These are phyloP conservation scores for Diaporthe eres DNA, from an alignment of 2,329 filamentous ascomycete species.

Conservation along the genomic window DNA sequence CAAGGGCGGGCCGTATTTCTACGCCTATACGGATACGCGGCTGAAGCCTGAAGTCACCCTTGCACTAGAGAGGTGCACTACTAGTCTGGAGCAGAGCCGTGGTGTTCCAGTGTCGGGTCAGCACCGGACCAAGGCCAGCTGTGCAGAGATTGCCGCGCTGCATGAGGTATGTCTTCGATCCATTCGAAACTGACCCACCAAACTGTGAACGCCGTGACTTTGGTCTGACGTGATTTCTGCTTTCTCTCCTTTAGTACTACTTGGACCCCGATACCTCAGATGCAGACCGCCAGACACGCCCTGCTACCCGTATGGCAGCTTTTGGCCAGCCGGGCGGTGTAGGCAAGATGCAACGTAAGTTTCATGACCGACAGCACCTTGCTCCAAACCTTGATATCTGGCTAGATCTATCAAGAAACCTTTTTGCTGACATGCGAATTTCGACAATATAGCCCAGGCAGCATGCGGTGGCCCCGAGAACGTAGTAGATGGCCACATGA, in stretches of 20 bases:
- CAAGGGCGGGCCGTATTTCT: slow-evolving; percentile 18
- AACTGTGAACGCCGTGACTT: not conserved
- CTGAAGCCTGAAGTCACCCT: slow-evolving; percentile 11
- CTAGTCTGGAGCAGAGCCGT: not conserved
- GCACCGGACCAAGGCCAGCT: slow-evolving; percentile 2
- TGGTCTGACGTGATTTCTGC: not conserved
- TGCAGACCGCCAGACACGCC: not conserved
- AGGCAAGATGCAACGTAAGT: slow-evolving; percentile 24
- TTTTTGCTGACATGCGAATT: not conserved
- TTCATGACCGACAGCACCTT: not conserved
- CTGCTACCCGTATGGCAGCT: not conserved
- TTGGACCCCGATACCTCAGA: slow-evolving; percentile 16
- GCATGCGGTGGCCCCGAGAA: slow-evolving; percentile 2
- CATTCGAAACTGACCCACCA: not conserved
- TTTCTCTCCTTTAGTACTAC: not conserved
- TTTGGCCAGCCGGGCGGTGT: slow-evolving; percentile 6
- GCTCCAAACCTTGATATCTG: not conserved
- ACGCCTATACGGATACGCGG: not conserved
- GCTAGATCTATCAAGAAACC: not conserved
- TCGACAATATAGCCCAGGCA: not conserved
- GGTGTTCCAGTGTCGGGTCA: slow-evolving; percentile 2
- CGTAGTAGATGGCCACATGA: not conserved
- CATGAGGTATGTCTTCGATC: not conserved
- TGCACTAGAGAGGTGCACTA: not conserved
- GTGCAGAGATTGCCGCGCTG: slow-evolving; percentile 18